phyloP scores from a whole-genome alignment of 1,284 basidiomycete species.

The Xerocomus minutiporus region DNA sequence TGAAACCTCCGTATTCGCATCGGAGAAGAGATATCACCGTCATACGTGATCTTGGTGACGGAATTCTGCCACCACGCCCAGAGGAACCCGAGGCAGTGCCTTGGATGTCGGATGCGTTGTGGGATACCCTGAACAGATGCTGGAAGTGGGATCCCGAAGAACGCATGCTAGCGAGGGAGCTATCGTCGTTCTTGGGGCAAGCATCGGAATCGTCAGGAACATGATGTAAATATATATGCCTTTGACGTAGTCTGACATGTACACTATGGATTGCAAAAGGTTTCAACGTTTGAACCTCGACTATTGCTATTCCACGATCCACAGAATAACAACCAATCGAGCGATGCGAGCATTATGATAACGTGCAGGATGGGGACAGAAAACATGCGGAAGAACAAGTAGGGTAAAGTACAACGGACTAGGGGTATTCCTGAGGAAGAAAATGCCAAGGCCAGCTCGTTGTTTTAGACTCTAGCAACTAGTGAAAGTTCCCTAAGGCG shows the following conservation, averaged over 20 bases:
- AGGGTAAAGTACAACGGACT: conserved; percentile 44
- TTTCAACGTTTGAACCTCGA: background rate
- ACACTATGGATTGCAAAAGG: conserved; percentile 1
- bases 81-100: conserved; percentile 24
- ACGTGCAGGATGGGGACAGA: conserved; percentile 33
- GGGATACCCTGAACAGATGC: conserved; percentile 41
- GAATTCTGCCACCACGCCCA: conserved; percentile 40
- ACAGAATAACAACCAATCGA: conserved; percentile 33
- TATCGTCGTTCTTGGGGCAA: conserved; percentile 14
- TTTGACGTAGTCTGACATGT: conserved; percentile 3
- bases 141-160: conserved; percentile 37
- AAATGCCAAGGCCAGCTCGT: conserved; percentile 36
- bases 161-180: conserved; percentile 16
- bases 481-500: conserved; percentile 23
- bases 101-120: conserved; percentile 45
- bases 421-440: conserved; percentile 33
- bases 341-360: conserved; percentile 39
- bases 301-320: conserved; percentile 7
- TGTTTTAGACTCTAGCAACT: conserved; percentile 29
- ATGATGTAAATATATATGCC: background rate
- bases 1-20: conserved; percentile 45
- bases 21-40: conserved; percentile 45
- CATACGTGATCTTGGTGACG: conserved; percentile 39
- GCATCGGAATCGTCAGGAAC: conserved; percentile 1
- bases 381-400: conserved; percentile 31